Base-by-base conservation (phyloP, 768 basidiomycete species). In the Leccinum rimulosum region DNA sequence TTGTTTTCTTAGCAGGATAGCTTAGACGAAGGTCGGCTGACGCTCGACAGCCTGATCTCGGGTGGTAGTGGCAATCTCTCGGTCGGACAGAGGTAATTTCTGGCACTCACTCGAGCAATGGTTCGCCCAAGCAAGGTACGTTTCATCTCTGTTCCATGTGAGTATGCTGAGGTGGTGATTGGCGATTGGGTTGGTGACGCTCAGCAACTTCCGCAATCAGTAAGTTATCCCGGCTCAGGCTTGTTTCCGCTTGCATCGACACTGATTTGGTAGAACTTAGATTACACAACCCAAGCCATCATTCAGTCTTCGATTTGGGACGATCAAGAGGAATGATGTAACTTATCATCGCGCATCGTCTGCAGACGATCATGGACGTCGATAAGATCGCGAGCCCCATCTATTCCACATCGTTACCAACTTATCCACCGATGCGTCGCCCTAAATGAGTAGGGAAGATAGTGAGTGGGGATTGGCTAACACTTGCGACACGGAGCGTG, bases 81-180 rank as follows among this genome's bases (percentile, higher is more conserved):
- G 6, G 77, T 86, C n/a, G 84, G 85, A 4, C 82, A 87, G 64
- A 72, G 84, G 10, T 84, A 86, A 66, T 78, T 87, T 14, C 70
- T 87, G 19, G 84, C 84, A 0, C 74, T 87, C 0, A 84, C 85
- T 1, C 74, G 84, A 30, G 84, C 85, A 2, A 79, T 86, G 57
- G 79, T 85, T 3, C 72, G 84, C 22, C 68, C 74, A 49, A 83
- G 81, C 66, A 85, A 67, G 79, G 78, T 77, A 31, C 35, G 67
- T 28, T 30, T 49, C 22, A 27, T 11, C 7, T n/a, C 8, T 4
- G 5, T 15, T 14, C 28, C 27, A 33, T 54, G 3, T 36, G 19
- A 48, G 45, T 22, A 38, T 15, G 7, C 3, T 33, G 12, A 17
- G 7, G 14, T 61, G 45, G 52, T 31, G 15, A 47, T n/a, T 3